Evolutionary conservation across 257 asterid genomes (phyloP), one percentile per base, ranked within the genome.

Genomic region (Ballota nigra): DNA sequence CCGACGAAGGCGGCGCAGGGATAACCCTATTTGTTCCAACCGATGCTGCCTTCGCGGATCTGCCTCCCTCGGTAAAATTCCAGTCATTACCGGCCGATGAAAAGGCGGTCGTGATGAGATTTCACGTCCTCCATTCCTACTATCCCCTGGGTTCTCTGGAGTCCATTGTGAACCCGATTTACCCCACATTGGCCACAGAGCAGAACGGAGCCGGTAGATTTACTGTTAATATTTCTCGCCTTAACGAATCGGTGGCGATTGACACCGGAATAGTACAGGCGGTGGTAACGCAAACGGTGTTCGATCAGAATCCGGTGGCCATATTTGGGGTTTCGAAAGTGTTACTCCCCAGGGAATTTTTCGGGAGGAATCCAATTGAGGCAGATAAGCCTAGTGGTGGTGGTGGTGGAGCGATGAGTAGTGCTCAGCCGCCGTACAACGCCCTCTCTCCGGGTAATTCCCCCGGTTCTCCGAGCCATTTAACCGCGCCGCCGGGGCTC

Each of bases 281-380:
- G 0, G 82, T 89, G 19, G 89, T 93, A 4, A 91, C 98, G 0
- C 97, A 88, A 23, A 93, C 97, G 41, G 96, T 90, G 52, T 86
- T 89, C 72, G 97, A 93, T 79, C 94, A 91, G 78, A 93, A 93
- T 5, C 98, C 98, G 8, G 94, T 93, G 15, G 90, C 97, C 0
- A 91, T 93, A 43, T 93, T 93, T 20, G 97, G 98, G 51, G 83
- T 93, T 4, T 93, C 96, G 0, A 79, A 68, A 45, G 98, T 93
- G 0, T 75, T 93, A 58, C 78, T 93, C 61, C 97, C 98, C 4
- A 77, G 47, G 56, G 98, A 93, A 45, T 84, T 76, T 41, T 93
- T 93, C 60, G 96, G 92, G 69, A 83, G 76, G 49, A 75, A 83
- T 72, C 88, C 94, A 19, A 77, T 83, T 72, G 87, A 75, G 61